Evolutionary conservation across 2,329 filamentous ascomycete species (phyloP), one percentile per base, ranked within the genome.

Genomic region (Pezicula rhizophila): DNA sequence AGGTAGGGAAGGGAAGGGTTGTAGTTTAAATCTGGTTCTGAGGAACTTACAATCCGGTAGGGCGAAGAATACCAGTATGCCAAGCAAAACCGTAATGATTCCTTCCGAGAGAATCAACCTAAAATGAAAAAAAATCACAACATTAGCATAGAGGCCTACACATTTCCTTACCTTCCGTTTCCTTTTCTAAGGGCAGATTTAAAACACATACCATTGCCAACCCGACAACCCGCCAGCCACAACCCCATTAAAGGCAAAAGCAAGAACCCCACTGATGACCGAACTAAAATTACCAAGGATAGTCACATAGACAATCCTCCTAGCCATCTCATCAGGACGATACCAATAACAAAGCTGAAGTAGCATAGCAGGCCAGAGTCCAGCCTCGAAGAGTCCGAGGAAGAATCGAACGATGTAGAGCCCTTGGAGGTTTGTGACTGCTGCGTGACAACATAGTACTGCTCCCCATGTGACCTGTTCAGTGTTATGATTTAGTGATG

Each of bases 11-110:
- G 3, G 18, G 18, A n/a, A n/a, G n/a, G n/a, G n/a, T n/a, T n/a
- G n/a, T n/a, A n/a, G n/a, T n/a, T n/a, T n/a, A n/a, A n/a, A n/a
- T 18, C 3, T 18, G 18, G 18, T 18, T 18, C 18, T 18, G 2
- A 18, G 18, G 18, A 18, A 12, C 66, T 53, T 59, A 75, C 72
- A 78, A 53, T 80, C 75, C 0, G 77, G 77, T 0, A 80, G 64
- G 0, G 75, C 47, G 45, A 80, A 78, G 64, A 73, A 79, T 11
- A 79, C 69, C 4, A 68, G 57, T 4, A 75, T 57, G 6, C 76
- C 73, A 0, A 74, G 42, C 1, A 73, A 46, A 7, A 78, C 62
- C 0, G 76, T 79, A 11, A 67, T 59, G 20, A 74, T 61, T 3
- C 74, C 74, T 58, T 79, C 74, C 4, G 62, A 57, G 1, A 72